Conservation (phyloP, 73 alveolate genomes). For the Tetrahymena borealis region DNA sequence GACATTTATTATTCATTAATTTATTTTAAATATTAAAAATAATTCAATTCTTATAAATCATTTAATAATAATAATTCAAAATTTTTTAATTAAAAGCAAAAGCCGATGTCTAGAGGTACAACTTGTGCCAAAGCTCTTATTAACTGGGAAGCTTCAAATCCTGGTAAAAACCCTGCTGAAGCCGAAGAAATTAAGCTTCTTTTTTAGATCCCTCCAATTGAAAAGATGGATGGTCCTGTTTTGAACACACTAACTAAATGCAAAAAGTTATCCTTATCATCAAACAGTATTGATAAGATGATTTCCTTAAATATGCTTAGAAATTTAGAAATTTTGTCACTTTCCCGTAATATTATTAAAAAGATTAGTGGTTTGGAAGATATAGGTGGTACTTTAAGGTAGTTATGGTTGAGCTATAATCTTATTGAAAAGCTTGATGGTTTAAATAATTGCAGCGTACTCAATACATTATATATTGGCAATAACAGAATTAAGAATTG, state of each 20-base stretch:
- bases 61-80: not conserved
- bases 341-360: slow-evolving; percentile 95
- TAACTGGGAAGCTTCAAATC: slow-evolving; percentile 71
- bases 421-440: slow-evolving; percentile 95
- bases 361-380: slow-evolving; percentile 96
- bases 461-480: slow-evolving; percentile 77
- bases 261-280: slow-evolving; percentile 80
- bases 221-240: slow-evolving; percentile 89
- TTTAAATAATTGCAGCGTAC: slow-evolving; percentile 84
- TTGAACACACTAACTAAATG: slow-evolving; percentile 55
- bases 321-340: slow-evolving; percentile 85
- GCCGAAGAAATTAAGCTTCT: slow-evolving; percentile 76
- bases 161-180: slow-evolving; percentile 76
- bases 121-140: slow-evolving; percentile 85
- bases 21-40: not conserved
- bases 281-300: slow-evolving; percentile 90
- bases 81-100: not conserved
- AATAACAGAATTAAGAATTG: slow-evolving; percentile 80
- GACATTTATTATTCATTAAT: not conserved
- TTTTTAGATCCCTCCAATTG: slow-evolving; percentile 87
- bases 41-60: not conserved
- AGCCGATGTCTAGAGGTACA: slow-evolving; percentile 20
- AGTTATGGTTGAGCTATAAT: slow-evolving; percentile 96
- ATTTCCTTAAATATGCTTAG: slow-evolving; percentile 82
- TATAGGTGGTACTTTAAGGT: slow-evolving; percentile 90